These are phyloP conservation scores for Gynandropsis gynandra DNA, from an alignment of 345 rosid genomes.

Conservation along the genomic window DNA sequence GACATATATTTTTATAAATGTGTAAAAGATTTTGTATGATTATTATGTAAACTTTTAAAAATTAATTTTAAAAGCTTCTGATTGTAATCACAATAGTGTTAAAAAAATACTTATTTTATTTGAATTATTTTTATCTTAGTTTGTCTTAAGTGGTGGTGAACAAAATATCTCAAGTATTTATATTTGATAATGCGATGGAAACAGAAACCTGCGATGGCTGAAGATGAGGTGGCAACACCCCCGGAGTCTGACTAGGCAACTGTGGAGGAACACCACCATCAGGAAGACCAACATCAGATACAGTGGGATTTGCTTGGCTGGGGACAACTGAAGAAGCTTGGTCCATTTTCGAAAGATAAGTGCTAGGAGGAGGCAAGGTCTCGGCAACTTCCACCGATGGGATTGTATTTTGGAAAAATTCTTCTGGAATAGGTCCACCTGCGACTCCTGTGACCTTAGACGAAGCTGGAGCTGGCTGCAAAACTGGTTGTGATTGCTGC, in stretches of 20 bases:
- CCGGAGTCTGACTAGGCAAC: constrained; percentile 37
- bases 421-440: constrained; percentile 82
- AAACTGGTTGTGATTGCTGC: constrained; percentile 37
- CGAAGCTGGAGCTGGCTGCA: constrained; percentile 52
- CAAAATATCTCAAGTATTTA: too few relatives aligned
- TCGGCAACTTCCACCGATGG: constrained; percentile 87
- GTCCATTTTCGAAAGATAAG: constrained; percentile 65
- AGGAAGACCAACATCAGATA: constrained; percentile 60
- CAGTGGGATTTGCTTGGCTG: constrained; percentile 36
- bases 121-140: too few relatives aligned
- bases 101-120: too few relatives aligned
- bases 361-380: constrained; percentile 80
- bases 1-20: too few relatives aligned
- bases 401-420: constrained; percentile 86
- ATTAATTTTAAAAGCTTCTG: too few relatives aligned
- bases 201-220: constrained; percentile 41
- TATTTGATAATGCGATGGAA: too few relatives aligned
- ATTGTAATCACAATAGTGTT: too few relatives aligned
- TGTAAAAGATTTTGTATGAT: too few relatives aligned
- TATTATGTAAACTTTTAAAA: too few relatives aligned
- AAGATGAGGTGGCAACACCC: too few relatives aligned
- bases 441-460: constrained; percentile 39
- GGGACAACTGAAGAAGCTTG: constrained; percentile 47
- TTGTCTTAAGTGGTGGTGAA: too few relatives aligned
- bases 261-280: constrained; percentile 89